Evolutionary conservation across 331 rosid genomes (phyloP), one percentile per base, ranked within the genome.

Genomic region (Rhamnella rubrinervis): DNA sequence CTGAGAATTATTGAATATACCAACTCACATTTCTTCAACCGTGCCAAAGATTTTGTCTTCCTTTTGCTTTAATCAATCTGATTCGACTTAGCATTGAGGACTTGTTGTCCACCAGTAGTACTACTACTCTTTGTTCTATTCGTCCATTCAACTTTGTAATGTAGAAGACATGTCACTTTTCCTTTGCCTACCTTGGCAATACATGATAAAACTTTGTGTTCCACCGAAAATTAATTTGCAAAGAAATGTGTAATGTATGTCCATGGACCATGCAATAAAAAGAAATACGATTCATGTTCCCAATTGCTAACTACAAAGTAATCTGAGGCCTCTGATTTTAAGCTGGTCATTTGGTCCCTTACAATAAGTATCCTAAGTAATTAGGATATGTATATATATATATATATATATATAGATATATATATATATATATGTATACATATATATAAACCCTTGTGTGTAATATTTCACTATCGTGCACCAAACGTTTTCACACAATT

Each of bases 141-240:
- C 13, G 47, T 40, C 47, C 47, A 40, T 40, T 8, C 47, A 40
- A 40, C 47, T 40, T 63, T 31, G 35, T 3, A 35, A 67, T 59
- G 77, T 65, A 61, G 61, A 75, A 49, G 85, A 82, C 75, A 72
- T 56, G 85, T 80, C 84, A 70, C 83, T 70, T 50, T 63, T 78
- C 68, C 89, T 49, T 67, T 65, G 59, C 85, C 84, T 25, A 78
- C 82, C 78, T 74, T 72, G 57, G 70, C 75, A 74, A 65, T 77
- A 63, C 79, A 71, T 70, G 70, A 67, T 80, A 80, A 58, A 7
- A 7, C 1, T 40, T 7, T 2, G 11, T 0, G 13, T 40, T 11
- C 47, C 9, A 40, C 47, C 13, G 47, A 13, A 40, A 40, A 40
- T 40, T 40, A 40, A 40, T 40, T 40, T 40, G 66, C 70, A 69